A percentile compares a stretch with the other conserved stretches of the same genome.
phyloP scores from a whole-genome alignment of 176 grass and related monocot species.

The Echinochloa phyllopogon region DNA sequence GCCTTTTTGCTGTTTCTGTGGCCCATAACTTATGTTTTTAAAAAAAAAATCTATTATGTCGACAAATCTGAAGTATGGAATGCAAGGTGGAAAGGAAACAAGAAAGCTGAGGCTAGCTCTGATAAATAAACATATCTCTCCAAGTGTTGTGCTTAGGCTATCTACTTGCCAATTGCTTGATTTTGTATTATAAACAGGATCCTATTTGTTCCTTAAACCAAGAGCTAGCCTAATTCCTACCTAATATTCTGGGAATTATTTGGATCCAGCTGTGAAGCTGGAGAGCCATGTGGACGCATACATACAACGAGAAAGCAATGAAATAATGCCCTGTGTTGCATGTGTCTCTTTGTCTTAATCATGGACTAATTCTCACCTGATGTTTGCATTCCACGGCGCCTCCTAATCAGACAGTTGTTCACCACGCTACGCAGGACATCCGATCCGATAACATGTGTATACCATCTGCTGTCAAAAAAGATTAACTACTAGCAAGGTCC shows the following conservation, averaged over 20 bases:
- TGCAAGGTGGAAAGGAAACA: constrained; percentile 3
- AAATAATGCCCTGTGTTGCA: not conserved
- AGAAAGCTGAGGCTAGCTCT: not conserved
- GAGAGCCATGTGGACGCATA: not conserved
- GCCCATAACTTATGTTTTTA: not conserved
- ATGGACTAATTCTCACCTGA: not conserved
- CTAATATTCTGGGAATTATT: constrained; percentile 18
- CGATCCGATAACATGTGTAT: not conserved
- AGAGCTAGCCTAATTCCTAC: not conserved
- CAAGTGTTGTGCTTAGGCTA: not conserved
- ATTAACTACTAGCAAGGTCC: constrained; percentile 9
- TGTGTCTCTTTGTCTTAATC: not conserved
- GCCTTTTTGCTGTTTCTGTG: not conserved
- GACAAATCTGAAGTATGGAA: not conserved
- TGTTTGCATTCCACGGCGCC: not conserved
- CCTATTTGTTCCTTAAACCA: not conserved
- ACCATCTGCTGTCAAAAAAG: not conserved
- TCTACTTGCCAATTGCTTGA: not conserved
- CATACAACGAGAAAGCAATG: not conserved
- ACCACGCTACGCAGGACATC: not conserved
- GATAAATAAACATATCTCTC: not conserved
- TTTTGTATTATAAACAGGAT: constrained; percentile 6
- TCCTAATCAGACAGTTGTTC: not conserved
- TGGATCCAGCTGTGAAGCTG: not conserved
- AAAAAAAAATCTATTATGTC: not conserved